These are phyloP conservation scores for Pyracantha coccinea DNA, from an alignment of 331 rosid species.

Conservation along the genomic window DNA sequence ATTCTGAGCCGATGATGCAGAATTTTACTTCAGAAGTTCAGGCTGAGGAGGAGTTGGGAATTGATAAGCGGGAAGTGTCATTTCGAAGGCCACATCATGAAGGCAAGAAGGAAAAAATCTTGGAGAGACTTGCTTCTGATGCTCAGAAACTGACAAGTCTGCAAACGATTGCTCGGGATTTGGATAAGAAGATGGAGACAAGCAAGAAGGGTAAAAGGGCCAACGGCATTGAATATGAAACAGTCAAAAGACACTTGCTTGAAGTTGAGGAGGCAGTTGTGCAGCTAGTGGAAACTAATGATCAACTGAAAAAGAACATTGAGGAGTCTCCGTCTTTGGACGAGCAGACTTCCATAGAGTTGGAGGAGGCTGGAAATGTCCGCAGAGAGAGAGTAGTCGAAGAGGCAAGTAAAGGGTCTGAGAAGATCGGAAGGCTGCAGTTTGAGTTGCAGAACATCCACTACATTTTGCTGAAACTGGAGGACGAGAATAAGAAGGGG, in stretches of 20 bases:
- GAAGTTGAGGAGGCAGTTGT: conserved; percentile 70
- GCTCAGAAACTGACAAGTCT: conserved; percentile 60
- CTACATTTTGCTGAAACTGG: conserved; percentile 55
- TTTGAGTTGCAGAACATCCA: conserved; percentile 89
- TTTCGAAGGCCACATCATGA: conserved; percentile 32
- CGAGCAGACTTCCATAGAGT: conserved; percentile 31
- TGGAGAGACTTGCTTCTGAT: conserved; percentile 79
- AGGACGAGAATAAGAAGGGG: conserved; percentile 45
- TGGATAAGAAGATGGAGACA: conserved; percentile 58
- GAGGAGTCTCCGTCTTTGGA: conserved; percentile 38
- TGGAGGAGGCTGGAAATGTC: conserved; percentile 42
- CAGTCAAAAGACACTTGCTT: conserved; percentile 54
- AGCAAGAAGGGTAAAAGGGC: conserved; percentile 41
- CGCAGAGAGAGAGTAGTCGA: conserved; percentile 35
- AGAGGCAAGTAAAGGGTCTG: conserved; percentile 61
- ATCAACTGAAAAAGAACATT: conserved; percentile 43
- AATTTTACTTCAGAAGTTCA: conserved; percentile 44
- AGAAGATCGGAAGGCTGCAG: conserved; percentile 80
- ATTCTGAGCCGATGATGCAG: conserved; percentile 20
- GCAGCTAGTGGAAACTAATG: conserved; percentile 49
- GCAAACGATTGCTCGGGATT: conserved; percentile 49
- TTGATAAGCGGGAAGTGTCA: conserved; percentile 63
- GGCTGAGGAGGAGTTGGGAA: conserved; percentile 61
- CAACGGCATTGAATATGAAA: conserved; percentile 50
- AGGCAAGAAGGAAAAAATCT: conserved; percentile 47